These are phyloP conservation scores for Fusarium camptoceras DNA, from an alignment of 2,329 filamentous ascomycete genomes.

Conservation along the genomic window DNA sequence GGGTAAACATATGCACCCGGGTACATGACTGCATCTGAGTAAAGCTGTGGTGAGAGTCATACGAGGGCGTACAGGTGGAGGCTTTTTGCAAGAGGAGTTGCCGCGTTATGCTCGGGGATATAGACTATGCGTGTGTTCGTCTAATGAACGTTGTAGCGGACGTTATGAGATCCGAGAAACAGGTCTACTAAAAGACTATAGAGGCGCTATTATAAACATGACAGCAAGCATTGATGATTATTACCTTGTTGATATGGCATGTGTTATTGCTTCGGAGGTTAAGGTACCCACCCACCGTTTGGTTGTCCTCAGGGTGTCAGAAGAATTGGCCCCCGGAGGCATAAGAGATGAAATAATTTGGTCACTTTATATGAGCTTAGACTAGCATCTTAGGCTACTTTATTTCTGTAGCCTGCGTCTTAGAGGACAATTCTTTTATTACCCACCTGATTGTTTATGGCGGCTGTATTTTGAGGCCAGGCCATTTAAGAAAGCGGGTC, in stretches of 20 bases:
- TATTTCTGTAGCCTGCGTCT: too few species aligned
- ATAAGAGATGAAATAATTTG: too few species aligned
- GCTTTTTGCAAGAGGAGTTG: neutral
- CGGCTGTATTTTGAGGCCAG: constrained; percentile 32
- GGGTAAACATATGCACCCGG: neutral
- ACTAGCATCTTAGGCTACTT: too few species aligned
- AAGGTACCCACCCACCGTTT: constrained; percentile 6
- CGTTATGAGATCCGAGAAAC: neutral
- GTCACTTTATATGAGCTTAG: too few species aligned
- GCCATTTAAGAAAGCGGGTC: constrained; percentile 10
- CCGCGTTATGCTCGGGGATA: constrained; percentile 10
- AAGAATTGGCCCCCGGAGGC: too few species aligned
- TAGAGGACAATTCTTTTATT: too few species aligned
- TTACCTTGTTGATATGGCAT: constrained; percentile 15
- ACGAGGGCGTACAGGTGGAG: neutral
- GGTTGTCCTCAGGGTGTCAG: neutral
- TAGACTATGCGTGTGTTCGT: constrained; percentile 2
- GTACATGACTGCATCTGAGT: neutral
- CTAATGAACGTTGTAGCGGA: constrained; percentile 22
- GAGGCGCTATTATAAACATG: neutral
- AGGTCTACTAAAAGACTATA: neutral
- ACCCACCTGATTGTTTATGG: constrained; percentile 7
- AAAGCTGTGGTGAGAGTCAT: neutral
- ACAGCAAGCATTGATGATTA: constrained; percentile 17
- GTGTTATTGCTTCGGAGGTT: constrained; percentile 16